phyloP scores from a whole-genome alignment of 2,329 filamentous ascomycete species.

The Fusarium phyllophilum region DNA sequence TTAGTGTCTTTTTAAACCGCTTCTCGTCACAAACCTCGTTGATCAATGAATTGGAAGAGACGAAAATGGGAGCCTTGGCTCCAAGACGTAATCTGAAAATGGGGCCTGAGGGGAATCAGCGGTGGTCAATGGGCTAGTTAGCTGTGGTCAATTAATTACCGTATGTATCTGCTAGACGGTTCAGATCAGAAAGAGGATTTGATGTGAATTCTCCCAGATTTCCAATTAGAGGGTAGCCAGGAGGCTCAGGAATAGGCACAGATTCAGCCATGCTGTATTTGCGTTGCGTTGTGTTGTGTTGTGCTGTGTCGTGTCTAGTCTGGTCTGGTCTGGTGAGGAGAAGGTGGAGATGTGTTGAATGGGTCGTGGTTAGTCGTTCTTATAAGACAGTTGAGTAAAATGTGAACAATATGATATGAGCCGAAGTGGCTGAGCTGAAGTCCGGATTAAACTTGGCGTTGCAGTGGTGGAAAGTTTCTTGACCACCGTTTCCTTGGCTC shows the following conservation, averaged over 20 bases:
- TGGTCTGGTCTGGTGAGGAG: background rate
- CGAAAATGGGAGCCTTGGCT: conserved; percentile 51
- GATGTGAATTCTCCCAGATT: conserved; percentile 72
- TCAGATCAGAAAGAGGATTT: conserved; percentile 65
- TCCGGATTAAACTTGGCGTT: conserved; percentile 6
- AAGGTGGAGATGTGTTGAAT: background rate
- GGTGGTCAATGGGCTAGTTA: background rate
- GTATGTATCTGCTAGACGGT: conserved; percentile 70
- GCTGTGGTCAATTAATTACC: conserved; percentile 55
- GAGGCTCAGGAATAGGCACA: conserved; percentile 69
- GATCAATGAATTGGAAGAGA: conserved; percentile 64
- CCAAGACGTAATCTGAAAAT: conserved; percentile 38
- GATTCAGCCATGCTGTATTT: conserved; percentile 46
- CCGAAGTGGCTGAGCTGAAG: background rate
- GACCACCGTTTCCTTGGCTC: background rate
- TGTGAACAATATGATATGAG: conserved; percentile 5
- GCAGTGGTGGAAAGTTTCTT: conserved; percentile 12
- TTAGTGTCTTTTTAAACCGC: conserved; percentile 70
- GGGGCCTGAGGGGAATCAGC: conserved; percentile 25
- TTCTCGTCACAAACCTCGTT: conserved; percentile 74
- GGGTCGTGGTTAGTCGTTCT: background rate
- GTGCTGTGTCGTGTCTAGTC: background rate
- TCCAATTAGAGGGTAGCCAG: conserved; percentile 71
- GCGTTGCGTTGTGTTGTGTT: background rate
- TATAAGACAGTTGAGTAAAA: background rate